Evolutionary conservation across 2,329 filamentous ascomycete genomes (phyloP).

Genomic region (Aureobasidium vineae): DNA sequence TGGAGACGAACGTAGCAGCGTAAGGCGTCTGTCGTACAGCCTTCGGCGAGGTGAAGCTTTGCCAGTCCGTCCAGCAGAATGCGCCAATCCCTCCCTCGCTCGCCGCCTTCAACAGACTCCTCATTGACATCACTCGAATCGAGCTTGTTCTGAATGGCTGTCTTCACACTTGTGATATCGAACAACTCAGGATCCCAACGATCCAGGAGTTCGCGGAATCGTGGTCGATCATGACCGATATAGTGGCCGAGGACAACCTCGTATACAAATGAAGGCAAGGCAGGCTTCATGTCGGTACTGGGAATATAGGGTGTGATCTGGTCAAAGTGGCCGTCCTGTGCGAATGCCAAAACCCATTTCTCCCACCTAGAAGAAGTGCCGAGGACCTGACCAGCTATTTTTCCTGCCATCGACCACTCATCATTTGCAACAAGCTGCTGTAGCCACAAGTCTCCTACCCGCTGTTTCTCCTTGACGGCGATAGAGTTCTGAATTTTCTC

Average conservation of each 20-base stretch:
- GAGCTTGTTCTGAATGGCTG: slow-evolving; percentile 77
- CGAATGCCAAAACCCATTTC: slow-evolving; percentile 92
- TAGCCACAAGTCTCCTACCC: slow-evolving; percentile 91
- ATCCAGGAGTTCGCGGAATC: slow-evolving; percentile 76
- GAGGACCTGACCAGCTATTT: slow-evolving; percentile 79
- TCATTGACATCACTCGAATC: slow-evolving; percentile 71
- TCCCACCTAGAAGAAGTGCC: slow-evolving; percentile 82
- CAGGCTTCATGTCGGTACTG: slow-evolving; percentile 69
- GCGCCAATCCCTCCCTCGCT: slow-evolving; percentile 76
- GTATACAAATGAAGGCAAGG: slow-evolving; percentile 78
- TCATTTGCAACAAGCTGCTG: slow-evolving; percentile 73
- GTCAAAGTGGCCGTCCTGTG: slow-evolving; percentile 79
- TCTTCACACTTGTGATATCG: slow-evolving; percentile 71
- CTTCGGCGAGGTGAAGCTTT: slow-evolving; percentile 77
- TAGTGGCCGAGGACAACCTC: slow-evolving; percentile 89
- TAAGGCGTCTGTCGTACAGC: slow-evolving; percentile 78
- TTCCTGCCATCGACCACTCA: slow-evolving; percentile 75
- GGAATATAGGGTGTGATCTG: slow-evolving; percentile 87
- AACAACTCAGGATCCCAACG: slow-evolving; percentile 83
- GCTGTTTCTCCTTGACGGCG: slow-evolving; percentile 80
- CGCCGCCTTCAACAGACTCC: slow-evolving; percentile 71
- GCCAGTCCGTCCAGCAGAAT: slow-evolving; percentile 86
- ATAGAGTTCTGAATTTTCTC: slow-evolving; percentile 60
- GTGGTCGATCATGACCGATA: slow-evolving; percentile 70
- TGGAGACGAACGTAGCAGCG: slow-evolving; percentile 87